Evolutionary conservation across 176 grass and related monocot genomes (phyloP).

Genomic region (Saccharum spontaneum): DNA sequence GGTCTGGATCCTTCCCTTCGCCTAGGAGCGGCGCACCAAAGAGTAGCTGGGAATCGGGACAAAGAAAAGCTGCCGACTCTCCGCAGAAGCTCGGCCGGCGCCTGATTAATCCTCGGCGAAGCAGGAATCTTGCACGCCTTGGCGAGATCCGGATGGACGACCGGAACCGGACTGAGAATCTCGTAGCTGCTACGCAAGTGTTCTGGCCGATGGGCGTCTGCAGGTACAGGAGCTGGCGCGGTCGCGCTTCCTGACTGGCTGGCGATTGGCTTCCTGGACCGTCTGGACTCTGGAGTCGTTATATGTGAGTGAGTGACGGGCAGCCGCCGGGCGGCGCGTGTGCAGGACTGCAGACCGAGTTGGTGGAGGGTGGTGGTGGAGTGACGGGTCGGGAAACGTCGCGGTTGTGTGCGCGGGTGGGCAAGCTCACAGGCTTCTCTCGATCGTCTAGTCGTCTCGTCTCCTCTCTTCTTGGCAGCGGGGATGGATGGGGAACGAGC

Average conservation of each 20-base stretch:
- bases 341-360: background rate
- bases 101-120: constrained; percentile 17
- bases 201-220: background rate
- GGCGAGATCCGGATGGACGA: background rate
- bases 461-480: background rate
- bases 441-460: background rate
- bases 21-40: too few species aligned
- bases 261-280: constrained; percentile 7
- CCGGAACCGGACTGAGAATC: background rate
- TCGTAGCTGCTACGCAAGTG: background rate
- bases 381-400: constrained; percentile 39
- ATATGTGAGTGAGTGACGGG: constrained; percentile 26
- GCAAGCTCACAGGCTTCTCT: background rate
- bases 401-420: constrained; percentile 37
- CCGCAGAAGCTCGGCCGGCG: background rate
- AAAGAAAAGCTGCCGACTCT: background rate
- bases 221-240: background rate
- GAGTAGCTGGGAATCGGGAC: too few species aligned
- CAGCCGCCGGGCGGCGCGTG: background rate
- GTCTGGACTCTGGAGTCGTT: constrained; percentile 22
- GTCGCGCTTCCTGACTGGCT: background rate
- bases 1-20: background rate
- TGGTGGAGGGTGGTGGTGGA: constrained; percentile 33
- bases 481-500: too few species aligned
- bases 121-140: constrained; percentile 41